Evolutionary conservation across 2,329 filamentous ascomycete species (phyloP).

Genomic region (Alternaria atra): DNA sequence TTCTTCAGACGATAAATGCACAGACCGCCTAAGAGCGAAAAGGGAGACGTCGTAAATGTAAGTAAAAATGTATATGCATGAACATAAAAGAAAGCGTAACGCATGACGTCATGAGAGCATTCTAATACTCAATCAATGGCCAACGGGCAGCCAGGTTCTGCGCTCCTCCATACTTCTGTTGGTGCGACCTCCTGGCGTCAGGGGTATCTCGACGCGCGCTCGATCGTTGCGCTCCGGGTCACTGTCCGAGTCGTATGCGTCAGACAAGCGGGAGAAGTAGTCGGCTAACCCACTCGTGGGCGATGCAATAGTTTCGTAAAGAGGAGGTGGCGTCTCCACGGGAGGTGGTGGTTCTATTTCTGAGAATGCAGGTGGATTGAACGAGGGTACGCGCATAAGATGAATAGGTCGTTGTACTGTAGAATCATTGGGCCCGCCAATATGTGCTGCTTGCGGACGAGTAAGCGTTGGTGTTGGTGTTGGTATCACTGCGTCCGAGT

Average conservation of each 20-base stretch:
- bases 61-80: conserved; percentile 21
- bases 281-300: conserved; percentile 77
- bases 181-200: conserved; percentile 70
- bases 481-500: conserved; percentile 33
- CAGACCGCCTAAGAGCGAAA: conserved; percentile 7
- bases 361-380: conserved; percentile 87
- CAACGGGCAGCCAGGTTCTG: conserved; percentile 63
- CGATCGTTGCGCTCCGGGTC: conserved; percentile 54
- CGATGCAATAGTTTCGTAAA: conserved; percentile 82
- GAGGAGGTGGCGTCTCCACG: conserved; percentile 80
- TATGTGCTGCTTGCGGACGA: conserved; percentile 58
- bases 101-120: conserved; percentile 42
- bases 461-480: conserved; percentile 54
- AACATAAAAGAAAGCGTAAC: conserved; percentile 17
- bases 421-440: conserved; percentile 57
- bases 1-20: conserved; percentile 4
- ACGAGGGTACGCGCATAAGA: conserved; percentile 81
- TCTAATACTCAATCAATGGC: conserved; percentile 36
- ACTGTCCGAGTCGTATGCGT: conserved; percentile 69
- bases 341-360: conserved; percentile 80
- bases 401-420: conserved; percentile 77
- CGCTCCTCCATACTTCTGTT: conserved; percentile 72
- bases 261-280: conserved; percentile 83
- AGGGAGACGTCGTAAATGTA: conserved; percentile 3
- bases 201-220: conserved; percentile 64